Evolutionary conservation across 163 green algal genomes (phyloP).

Genomic region (Prototheca cutis): DNA sequence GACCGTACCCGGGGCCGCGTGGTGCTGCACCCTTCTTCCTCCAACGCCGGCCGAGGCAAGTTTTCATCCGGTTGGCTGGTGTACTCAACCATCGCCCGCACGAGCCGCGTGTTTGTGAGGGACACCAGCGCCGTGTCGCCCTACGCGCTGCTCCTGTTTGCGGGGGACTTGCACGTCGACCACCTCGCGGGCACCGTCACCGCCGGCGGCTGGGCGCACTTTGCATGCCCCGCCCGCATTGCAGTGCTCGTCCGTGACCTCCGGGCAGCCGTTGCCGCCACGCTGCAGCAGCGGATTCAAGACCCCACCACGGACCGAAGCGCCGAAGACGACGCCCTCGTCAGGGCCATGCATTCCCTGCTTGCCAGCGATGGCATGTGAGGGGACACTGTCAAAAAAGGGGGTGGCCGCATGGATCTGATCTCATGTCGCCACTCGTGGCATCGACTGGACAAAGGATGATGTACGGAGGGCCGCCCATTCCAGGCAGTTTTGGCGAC

Average conservation of each 20-base stretch:
- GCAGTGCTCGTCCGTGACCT: conserved; percentile 56
- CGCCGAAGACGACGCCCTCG: no score
- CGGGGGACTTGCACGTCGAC: conserved; percentile 52
- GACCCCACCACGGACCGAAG: conserved; percentile 39
- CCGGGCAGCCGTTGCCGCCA: conserved; percentile 45
- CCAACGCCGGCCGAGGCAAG: conserved; percentile 67
- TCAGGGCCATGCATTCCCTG: conserved; percentile 46
- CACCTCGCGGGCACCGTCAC: conserved; percentile 46
- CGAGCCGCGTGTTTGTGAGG: conserved; percentile 52
- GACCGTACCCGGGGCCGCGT: conserved; percentile 52
- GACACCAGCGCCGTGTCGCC: conserved; percentile 62
- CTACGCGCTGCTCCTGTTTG: conserved; percentile 86
- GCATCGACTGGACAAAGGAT: no score
- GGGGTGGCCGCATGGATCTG: no score
- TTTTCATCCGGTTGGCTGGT: conserved; percentile 82
- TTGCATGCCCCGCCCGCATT: conserved; percentile 65
- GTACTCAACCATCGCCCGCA: conserved; percentile 75
- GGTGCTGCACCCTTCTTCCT: conserved; percentile 84
- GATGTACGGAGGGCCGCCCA: no score
- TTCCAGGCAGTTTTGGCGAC: no score
- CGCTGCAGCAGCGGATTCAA: conserved; percentile 63
- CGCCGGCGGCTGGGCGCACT: conserved; percentile 73
- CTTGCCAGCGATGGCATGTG: conserved; percentile 58
- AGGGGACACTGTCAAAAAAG: no score
- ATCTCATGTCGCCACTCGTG: no score